Percentiles rank a stretch among this genome's conserved stretches.
Conservation (phyloP, 208 protist species). For the Leishmania amazonensis region DNA sequence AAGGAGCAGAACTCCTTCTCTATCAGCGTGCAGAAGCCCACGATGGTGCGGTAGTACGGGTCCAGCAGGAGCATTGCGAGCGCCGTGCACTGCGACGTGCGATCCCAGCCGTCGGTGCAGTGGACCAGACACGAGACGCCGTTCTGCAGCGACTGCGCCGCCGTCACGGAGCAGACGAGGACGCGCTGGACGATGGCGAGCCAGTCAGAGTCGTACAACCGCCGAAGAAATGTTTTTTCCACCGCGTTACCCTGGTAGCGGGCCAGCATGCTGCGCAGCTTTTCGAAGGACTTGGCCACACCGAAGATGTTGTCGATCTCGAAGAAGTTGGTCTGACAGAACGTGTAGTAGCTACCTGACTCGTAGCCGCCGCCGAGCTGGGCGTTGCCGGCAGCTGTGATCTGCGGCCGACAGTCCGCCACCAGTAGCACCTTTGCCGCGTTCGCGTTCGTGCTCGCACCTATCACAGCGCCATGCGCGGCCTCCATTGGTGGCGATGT, state of each 20-base stretch:
- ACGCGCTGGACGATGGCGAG: slow-evolving; percentile 67
- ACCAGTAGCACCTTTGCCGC: slow-evolving; percentile 51
- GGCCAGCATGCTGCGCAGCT: slow-evolving; percentile 59
- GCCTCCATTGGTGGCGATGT: not conserved
- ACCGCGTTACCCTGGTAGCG: slow-evolving; percentile 53
- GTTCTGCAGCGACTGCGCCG: slow-evolving; percentile 50
- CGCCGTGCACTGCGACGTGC: slow-evolving; percentile 90
- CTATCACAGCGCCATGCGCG: not conserved
- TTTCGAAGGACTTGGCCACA: slow-evolving; percentile 62
- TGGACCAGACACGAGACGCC: slow-evolving; percentile 89
- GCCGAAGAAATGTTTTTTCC: slow-evolving; percentile 53
- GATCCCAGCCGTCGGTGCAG: slow-evolving; percentile 96
- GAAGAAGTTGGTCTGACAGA: slow-evolving; percentile 77
- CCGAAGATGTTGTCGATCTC: slow-evolving; percentile 93
- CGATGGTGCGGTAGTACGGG: slow-evolving; percentile 94
- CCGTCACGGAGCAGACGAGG: slow-evolving; percentile 45
- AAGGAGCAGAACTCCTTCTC: slow-evolving; percentile 96
- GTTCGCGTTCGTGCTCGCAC: slow-evolving; percentile 2
- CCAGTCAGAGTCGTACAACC: slow-evolving; percentile 71
- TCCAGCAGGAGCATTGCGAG: slow-evolving; percentile 93
- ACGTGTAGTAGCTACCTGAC: slow-evolving; percentile 57
- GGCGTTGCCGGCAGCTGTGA: slow-evolving; percentile 66
- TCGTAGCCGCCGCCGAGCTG: slow-evolving; percentile 88
- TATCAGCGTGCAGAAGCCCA: slow-evolving; percentile 93
- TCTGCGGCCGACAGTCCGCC: slow-evolving; percentile 74